phyloP scores from a whole-genome alignment of 2,329 filamentous ascomycete genomes.

The Chaetomium globosum region DNA sequence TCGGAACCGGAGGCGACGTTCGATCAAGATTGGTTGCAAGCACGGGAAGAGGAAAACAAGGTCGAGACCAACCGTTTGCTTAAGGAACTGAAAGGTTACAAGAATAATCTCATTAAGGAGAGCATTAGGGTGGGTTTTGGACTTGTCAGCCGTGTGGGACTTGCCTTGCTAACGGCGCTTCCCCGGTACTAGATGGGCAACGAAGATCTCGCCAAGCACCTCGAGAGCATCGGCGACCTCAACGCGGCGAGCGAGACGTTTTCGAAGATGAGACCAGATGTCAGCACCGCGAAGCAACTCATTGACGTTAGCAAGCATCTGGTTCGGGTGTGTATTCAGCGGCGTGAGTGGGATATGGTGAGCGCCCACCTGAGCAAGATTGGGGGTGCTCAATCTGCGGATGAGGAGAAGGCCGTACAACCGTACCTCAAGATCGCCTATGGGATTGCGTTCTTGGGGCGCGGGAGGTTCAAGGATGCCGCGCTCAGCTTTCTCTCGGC shows the following conservation, averaged over 20 bases:
- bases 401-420: slow-evolving; percentile 52
- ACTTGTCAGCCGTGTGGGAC: not conserved
- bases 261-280: slow-evolving; percentile 85
- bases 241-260: slow-evolving; percentile 74
- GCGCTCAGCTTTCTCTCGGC: slow-evolving; percentile 70
- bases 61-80: slow-evolving; percentile 76
- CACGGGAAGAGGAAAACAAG: slow-evolving; percentile 66
- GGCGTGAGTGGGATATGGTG: slow-evolving; percentile 74
- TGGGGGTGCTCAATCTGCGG: slow-evolving; percentile 50
- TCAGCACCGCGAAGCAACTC: slow-evolving; percentile 80
- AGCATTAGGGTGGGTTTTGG: slow-evolving; percentile 73
- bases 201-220: slow-evolving; percentile 85
- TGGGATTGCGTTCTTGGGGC: slow-evolving; percentile 54
- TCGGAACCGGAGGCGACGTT: slow-evolving; percentile 66
- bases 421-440: slow-evolving; percentile 57
- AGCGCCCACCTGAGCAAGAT: slow-evolving; percentile 66
- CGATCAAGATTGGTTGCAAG: slow-evolving; percentile 76
- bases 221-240: slow-evolving; percentile 76
- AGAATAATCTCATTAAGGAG: slow-evolving; percentile 96
- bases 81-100: slow-evolving; percentile 84
- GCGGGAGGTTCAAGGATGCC: slow-evolving; percentile 60
- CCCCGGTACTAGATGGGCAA: slow-evolving; percentile 74
- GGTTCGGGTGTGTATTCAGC: slow-evolving; percentile 73
- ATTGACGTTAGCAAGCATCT: slow-evolving; percentile 79
- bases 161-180: slow-evolving; percentile 11